phyloP scores from a whole-genome alignment of 192 early-diverging fungal genomes.

The Linnemannia zychae region DNA sequence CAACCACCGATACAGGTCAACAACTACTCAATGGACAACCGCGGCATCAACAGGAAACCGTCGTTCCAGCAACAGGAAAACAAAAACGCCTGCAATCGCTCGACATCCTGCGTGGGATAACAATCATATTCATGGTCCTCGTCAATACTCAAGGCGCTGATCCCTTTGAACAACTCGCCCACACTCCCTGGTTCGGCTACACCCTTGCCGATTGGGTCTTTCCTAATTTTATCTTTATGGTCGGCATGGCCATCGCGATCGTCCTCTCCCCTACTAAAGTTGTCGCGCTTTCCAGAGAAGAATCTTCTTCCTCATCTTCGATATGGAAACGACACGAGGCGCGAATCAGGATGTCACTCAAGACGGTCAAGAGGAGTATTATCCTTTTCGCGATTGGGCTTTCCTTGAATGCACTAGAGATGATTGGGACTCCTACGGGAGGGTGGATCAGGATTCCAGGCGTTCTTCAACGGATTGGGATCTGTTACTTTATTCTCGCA shows the following conservation, averaged over 20 bases:
- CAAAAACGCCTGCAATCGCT: conserved; percentile 51
- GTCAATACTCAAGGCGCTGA: conserved; percentile 64
- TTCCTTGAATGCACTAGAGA: conserved; percentile 30
- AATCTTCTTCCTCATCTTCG: background rate
- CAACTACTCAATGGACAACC: background rate
- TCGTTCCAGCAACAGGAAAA: background rate
- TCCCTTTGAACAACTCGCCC: conserved; percentile 47
- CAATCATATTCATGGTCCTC: conserved; percentile 64
- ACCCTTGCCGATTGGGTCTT: conserved; percentile 64
- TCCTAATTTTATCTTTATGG: conserved; percentile 69
- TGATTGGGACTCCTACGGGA: conserved; percentile 8
- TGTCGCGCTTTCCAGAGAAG: background rate
- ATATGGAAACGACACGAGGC: conserved; percentile 1
- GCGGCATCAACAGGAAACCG: background rate
- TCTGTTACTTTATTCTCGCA: conserved; percentile 58
- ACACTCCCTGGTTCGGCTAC: conserved; percentile 64
- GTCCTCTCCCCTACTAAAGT: conserved; percentile 26
- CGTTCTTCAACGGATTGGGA: conserved; percentile 61
- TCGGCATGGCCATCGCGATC: conserved; percentile 58
- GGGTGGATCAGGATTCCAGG: conserved; percentile 46
- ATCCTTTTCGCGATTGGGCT: conserved; percentile 56
- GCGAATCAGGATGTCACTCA: conserved; percentile 1
- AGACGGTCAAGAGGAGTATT: conserved; percentile 42
- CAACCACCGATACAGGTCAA: background rate
- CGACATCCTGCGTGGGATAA: conserved; percentile 62